Conservation (phyloP, 345 rosid species). For the Cochlearia excelsa region DNA sequence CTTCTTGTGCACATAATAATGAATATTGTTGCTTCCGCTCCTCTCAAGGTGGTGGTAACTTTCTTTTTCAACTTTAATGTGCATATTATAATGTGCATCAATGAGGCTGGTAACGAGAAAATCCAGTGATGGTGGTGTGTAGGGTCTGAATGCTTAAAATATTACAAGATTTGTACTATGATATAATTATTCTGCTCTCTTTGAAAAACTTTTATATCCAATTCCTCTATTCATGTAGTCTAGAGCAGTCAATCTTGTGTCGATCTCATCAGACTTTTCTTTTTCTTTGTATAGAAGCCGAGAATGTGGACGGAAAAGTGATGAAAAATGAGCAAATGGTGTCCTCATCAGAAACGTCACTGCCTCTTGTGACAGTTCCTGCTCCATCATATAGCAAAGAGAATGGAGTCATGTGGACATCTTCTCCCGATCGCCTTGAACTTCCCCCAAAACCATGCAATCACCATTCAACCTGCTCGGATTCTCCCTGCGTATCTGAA, state of each 20-base stretch:
- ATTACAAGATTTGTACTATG: background rate
- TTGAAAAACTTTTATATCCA: background rate
- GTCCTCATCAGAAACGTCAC: slow-evolving; percentile 51
- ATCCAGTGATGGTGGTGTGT: background rate
- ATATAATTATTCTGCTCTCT: slow-evolving; percentile 5
- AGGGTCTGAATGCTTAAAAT: slow-evolving; percentile 4
- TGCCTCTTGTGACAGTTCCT: slow-evolving; percentile 75
- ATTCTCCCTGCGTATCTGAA: slow-evolving; percentile 93
- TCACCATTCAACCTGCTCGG: slow-evolving; percentile 82
- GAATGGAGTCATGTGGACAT: slow-evolving; percentile 73
- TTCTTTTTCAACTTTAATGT: background rate
- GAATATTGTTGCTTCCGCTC: slow-evolving; percentile 33
- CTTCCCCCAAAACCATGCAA: slow-evolving; percentile 73
- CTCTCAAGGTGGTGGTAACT: slow-evolving; percentile 28
- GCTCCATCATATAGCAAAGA: slow-evolving; percentile 59
- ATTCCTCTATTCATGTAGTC: slow-evolving; percentile 2
- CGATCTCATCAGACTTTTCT: slow-evolving; percentile 4
- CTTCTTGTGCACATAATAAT: slow-evolving; percentile 21
- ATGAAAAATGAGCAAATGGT: slow-evolving; percentile 43
- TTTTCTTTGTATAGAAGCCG: slow-evolving; percentile 47
- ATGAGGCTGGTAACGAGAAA: slow-evolving; percentile 5
- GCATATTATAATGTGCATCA: slow-evolving; percentile 1
- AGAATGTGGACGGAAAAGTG: slow-evolving; percentile 47
- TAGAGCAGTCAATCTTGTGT: slow-evolving; percentile 1
- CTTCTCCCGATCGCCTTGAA: slow-evolving; percentile 88